Evolutionary conservation across 352 stramenopile genomes (phyloP), one percentile per base, ranked within the genome.

Genomic region (Phytophthora pinifolia): DNA sequence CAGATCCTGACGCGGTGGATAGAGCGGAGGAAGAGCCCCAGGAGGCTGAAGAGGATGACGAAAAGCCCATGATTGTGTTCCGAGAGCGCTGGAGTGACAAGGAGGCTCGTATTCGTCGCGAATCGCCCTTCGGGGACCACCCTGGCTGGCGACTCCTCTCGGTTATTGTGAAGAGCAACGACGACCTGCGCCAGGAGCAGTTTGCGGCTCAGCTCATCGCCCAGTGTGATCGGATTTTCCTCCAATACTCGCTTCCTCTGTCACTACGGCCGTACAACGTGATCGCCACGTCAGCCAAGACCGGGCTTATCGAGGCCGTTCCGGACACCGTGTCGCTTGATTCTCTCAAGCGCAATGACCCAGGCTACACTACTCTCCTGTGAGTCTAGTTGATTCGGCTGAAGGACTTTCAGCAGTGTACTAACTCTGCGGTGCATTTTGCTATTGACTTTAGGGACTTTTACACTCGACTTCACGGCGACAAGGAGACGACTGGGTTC

Each of bases 161-260:
- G 41, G 87, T 98, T 14, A 99, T 99, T 58, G 94, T 99, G 2
- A 99, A 94, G 75, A 98, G 92, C 39, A 98, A 99, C 57, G 97
- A 99, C 65, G 97, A 99, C 50, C 70, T 99, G 45, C 83, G 97
- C 2, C 97, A 99, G 67, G 97, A 99, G 71, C 89, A 97, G 25
- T 98, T 99, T 71, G 93, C 96, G 0, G 95, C 98, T 53, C 96
- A 99, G 65, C 70, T 99, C 4, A 99, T 99, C 58, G 80, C 92
- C 17, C 81, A 98, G 41, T 98, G 95, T 48, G 79, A 97, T 33
- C 87, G 97, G 39, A 97, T 98, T 54, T 99, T 99, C 65, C 76
- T 94, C 49, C 87, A 92, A 39, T 95, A 97, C n/a, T 80, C 84
- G 13, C 66, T 99, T 17, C 89, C 94, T 20, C 79, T 99, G 12